Conservation (phyloP, 2,329 filamentous ascomycete genomes). For the Pseudohalonectria lignicola region DNA sequence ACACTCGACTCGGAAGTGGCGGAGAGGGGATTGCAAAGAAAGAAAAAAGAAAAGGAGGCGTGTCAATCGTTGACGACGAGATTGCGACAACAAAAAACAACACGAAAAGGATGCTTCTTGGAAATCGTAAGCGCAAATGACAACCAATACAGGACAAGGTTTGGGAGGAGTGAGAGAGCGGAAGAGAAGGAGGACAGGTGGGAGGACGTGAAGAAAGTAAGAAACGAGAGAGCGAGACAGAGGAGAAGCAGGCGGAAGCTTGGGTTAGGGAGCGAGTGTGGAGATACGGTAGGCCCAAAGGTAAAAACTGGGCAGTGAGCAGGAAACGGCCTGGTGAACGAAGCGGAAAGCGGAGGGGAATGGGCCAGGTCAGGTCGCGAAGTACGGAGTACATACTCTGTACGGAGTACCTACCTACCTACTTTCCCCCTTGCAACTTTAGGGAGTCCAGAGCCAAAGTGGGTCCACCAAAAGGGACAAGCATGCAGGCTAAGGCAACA, state of each 20-base stretch:
- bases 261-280: conserved; percentile 1
- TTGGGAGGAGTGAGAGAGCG: neutral
- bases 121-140: neutral
- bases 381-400: too few relatives aligned
- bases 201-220: neutral
- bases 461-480: too few relatives aligned
- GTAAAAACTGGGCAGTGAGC: conserved; percentile 3
- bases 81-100: neutral
- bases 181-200: neutral
- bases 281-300: too few relatives aligned
- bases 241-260: conserved; percentile 3
- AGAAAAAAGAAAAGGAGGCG: neutral
- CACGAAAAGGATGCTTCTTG: neutral
- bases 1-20: too few relatives aligned
- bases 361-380: too few relatives aligned
- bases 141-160: neutral
- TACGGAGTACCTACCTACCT: too few relatives aligned
- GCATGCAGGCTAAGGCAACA: neutral
- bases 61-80: too few relatives aligned
- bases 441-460: too few relatives aligned
- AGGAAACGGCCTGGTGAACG: conserved; percentile 1
- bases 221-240: conserved; percentile 1
- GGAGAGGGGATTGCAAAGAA: neutral
- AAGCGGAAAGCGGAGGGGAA: conserved; percentile 2
- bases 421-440: too few relatives aligned